Conservation (phyloP, 2,329 filamentous ascomycete species). For the Xenoacremonium recifei region DNA sequence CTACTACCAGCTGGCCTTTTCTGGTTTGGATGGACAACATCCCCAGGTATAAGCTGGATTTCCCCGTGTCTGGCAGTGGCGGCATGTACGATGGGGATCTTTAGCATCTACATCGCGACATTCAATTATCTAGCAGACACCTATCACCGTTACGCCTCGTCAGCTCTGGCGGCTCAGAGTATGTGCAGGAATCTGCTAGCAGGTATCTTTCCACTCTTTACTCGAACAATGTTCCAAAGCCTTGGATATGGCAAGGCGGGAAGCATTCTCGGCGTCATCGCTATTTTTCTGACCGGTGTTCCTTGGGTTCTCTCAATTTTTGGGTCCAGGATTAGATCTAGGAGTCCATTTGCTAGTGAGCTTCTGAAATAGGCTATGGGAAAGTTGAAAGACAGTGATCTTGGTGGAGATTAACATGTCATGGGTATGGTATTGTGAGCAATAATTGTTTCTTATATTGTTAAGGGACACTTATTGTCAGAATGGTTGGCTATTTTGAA, state of each 20-base stretch:
- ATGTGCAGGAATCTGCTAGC: slow-evolving; percentile 66
- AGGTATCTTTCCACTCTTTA: slow-evolving; percentile 63
- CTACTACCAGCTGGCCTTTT: slow-evolving; percentile 65
- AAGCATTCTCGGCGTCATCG: slow-evolving; percentile 62
- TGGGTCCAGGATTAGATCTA: slow-evolving; percentile 59
- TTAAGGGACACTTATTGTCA: no score
- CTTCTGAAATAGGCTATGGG: no score
- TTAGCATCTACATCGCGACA: slow-evolving; percentile 65
- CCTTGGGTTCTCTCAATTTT: slow-evolving; percentile 67
- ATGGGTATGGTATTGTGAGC: no score
- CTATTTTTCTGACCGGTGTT: slow-evolving; percentile 57
- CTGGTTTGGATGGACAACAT: slow-evolving; percentile 68
- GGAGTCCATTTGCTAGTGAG: slow-evolving; percentile 57
- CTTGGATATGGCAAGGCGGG: slow-evolving; percentile 60
- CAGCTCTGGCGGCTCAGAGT: slow-evolving; percentile 63
- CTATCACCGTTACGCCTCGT: slow-evolving; percentile 65
- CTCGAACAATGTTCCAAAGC: slow-evolving; percentile 57
- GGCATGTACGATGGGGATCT: slow-evolving; percentile 65
- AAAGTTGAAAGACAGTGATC: no score
- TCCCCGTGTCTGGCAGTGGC: slow-evolving; percentile 60
- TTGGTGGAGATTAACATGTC: no score
- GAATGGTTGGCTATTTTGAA: no score
- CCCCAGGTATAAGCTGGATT: slow-evolving; percentile 56
- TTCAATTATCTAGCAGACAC: slow-evolving; percentile 70
- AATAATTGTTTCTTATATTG: no score